Evolutionary conservation across 768 basidiomycete genomes (phyloP), one percentile per base, ranked within the genome.

Genomic region (Calvatia gigantea): DNA sequence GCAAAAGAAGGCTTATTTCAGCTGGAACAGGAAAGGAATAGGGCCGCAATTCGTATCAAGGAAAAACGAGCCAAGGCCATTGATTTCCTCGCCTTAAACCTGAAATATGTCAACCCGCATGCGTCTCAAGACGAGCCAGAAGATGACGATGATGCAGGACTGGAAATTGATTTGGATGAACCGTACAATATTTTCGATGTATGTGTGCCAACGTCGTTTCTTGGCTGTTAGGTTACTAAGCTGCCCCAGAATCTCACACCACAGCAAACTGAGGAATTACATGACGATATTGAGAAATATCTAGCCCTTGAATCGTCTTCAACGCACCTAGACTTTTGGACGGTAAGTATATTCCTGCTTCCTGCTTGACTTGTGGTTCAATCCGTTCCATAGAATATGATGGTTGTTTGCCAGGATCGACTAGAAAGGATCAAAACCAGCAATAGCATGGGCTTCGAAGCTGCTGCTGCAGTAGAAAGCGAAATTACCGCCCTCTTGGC

Each of bases 41-140:
- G 97, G 60, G 97, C 97, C 21, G 86, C 91, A 50, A 98, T 99
- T 65, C 83, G 97, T 49, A 87, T 98, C 65, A 87, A 91, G 67
- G 97, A 98, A 73, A 94, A 95, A 71, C 77, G 97, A 51, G 97
- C 97, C 2, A 98, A 98, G 67, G 97, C 97, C n/a, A 87, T 99
- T 62, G 97, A 99, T 68, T 98, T 96, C 71, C 73, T 99, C 59
- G 93, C 95, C 43, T 82, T 99, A 64, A 99, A 99, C 68, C 80
- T 99, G 58, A 87, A 92, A 59, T 98, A 98, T 71, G 90, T 93
- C 28, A 86, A 88, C 65, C 85, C 83, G 19, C 76, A 81, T 25
- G 75, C 73, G 14, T 81, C 86, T 29, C 81, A 85, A n/a, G 86
- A 89, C 2, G 84, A 84, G 6, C 80, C 83, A 46, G 72, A 76